A percentile compares a stretch with the other conserved stretches of the same genome.
These are phyloP conservation scores for Aspergillus egyptiacus DNA, from an alignment of 495 filamentous ascomycete species.

Conservation along the genomic window DNA sequence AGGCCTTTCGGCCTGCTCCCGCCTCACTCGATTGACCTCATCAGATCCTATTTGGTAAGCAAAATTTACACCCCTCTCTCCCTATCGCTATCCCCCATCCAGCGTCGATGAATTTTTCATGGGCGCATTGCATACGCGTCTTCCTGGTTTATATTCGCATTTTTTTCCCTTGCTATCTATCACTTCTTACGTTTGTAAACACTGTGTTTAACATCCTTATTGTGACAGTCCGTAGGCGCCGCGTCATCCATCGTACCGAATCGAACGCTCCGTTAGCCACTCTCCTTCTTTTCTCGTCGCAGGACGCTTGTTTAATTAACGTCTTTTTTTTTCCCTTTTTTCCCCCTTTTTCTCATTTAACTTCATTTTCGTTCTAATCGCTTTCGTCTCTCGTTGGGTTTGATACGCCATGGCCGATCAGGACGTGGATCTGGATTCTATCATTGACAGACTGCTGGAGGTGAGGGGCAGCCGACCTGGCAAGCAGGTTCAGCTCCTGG, in stretches of 20 bases:
- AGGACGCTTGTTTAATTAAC: conserved; percentile 19
- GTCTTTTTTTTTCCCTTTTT: conserved; percentile 23
- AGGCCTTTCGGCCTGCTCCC: conserved; percentile 11
- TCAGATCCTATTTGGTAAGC: conserved; percentile 13
- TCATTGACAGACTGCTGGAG: conserved; percentile 96
- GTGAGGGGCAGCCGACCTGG: conserved; percentile 96
- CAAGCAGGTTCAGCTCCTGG: conserved; percentile 95
- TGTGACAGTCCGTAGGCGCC: conserved; percentile 34
- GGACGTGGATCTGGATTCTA: conserved; percentile 98
- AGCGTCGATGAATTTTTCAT: conserved; percentile 17
- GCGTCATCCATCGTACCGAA: conserved; percentile 34
- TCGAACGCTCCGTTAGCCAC: conserved; percentile 31
- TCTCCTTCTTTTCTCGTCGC: conserved; percentile 24
- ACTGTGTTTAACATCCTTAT: conserved; percentile 9
- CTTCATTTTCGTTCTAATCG: conserved; percentile 26
- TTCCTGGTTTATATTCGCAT: neutral
- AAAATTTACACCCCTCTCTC: conserved; percentile 7
- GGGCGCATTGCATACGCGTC: conserved; percentile 28
- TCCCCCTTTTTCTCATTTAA: too few relatives aligned
- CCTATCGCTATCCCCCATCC: conserved; percentile 9
- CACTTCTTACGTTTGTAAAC: neutral
- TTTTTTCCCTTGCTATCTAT: neutral
- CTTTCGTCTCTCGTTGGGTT: conserved; percentile 25
- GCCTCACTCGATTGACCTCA: conserved; percentile 6
- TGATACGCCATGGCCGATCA: conserved; percentile 81